Evolutionary conservation across 2,329 filamentous ascomycete species (phyloP).

Genomic region (Penicillium sp.): DNA sequence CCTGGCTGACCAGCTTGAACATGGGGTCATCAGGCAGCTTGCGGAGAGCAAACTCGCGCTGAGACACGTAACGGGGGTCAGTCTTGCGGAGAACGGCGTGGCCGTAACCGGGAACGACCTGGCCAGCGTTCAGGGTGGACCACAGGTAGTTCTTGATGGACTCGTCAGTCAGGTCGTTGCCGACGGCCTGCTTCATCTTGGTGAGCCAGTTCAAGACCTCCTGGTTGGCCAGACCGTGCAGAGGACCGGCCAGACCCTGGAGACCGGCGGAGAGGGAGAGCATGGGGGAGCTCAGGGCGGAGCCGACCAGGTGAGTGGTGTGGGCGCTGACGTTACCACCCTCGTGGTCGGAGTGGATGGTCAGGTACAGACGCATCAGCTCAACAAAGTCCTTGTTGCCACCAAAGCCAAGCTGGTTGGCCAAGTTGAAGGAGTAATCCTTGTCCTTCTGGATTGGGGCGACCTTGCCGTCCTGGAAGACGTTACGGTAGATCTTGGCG

Average conservation of each 20-base stretch:
- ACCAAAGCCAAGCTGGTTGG: constrained; percentile 97
- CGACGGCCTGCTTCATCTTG: constrained; percentile 95
- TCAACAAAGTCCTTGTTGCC: constrained; percentile 96
- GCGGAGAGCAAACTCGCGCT: constrained; percentile 93
- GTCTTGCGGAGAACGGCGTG: constrained; percentile 99
- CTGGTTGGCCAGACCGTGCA: constrained; percentile 99
- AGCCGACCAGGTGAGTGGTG: constrained; percentile 97
- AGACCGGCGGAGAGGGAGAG: constrained; percentile 94
- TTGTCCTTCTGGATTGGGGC: constrained; percentile 95
- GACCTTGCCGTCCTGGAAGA: constrained; percentile 99
- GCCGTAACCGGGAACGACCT: constrained; percentile 96
- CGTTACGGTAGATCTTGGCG: constrained; percentile 98
- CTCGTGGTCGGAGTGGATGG: constrained; percentile 99
- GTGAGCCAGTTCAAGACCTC: constrained; percentile 99
- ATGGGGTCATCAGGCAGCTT: constrained; percentile 96
- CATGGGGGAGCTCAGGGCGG: constrained; percentile 94
- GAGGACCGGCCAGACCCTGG: constrained; percentile 95
- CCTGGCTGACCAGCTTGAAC: constrained; percentile 99
- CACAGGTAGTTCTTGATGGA: constrained; percentile 98
- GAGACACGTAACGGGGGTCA: constrained; percentile 96
- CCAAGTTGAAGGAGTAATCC: constrained; percentile 99
- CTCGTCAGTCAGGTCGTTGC: constrained; percentile 93
- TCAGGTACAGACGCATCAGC: constrained; percentile 97
- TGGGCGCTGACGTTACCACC: constrained; percentile 98
- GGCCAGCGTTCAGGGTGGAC: constrained; percentile 91